Evolutionary conservation across 768 basidiomycete species (phyloP), one percentile per base, ranked within the genome.

Genomic region (Calocybe gangraenosa): DNA sequence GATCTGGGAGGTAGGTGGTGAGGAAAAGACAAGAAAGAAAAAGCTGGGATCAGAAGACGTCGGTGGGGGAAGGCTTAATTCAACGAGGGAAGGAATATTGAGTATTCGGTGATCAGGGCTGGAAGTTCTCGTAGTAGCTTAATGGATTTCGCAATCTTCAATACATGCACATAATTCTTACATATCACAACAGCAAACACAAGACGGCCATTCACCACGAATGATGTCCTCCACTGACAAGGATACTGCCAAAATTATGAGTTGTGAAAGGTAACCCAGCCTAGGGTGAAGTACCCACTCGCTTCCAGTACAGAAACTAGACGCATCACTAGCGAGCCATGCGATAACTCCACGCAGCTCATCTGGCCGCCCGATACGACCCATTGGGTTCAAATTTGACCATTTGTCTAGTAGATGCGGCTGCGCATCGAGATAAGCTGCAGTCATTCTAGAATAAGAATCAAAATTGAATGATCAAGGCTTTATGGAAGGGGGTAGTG

Each of bases 241-340:
- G 56, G 47, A 82, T 81, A 54, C 79, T 82, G 57, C 20, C 18
- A 47, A 47, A 32, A 15, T 15, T 7, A 23, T 41, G 20, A 49
- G 9, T 30, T 0, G 20, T 52, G 17, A 47, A 36, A 15, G 10
- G n/a, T 21, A 35, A 19, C 2, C 11, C 33, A 4, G 1, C 0
- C 47, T 11, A 38, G n/a, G 13, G 11, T 18, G 15, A 23, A 8
- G 4, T 31, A 79, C 84, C 42, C 55, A 88, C 85, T 88, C 86
- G 82, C 85, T 87, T 1, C 86, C 85, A 0, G 87, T 89, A 56
- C 84, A 87, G 59, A 82, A 89, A 22, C 76, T 84, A 3, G 82
- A 84, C 37, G 87, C 85, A 47, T 87, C 84, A 51, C 78, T 80
- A 20, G 85, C 81, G 7, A 89, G 65, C 86, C 86, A 89, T 0